Conservation (phyloP, 306 rosid species). For the Citrullus mucosospermus region DNA sequence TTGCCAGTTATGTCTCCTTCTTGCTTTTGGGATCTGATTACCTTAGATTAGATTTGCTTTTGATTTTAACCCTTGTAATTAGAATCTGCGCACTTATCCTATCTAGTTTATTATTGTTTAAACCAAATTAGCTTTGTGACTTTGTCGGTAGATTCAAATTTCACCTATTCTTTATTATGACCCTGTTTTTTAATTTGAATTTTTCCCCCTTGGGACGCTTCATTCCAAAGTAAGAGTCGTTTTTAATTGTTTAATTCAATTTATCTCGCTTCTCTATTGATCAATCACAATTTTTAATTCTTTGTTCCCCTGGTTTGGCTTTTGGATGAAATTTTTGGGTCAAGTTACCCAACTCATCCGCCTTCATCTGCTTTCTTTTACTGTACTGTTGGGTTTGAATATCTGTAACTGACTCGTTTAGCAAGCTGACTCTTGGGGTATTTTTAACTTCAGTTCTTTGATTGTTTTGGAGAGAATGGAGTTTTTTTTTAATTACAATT, state of each 20-base stretch:
- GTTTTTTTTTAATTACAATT: not conserved
- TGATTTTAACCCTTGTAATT: not conserved
- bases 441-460: not conserved
- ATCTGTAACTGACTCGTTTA: not conserved
- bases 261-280: not conserved
- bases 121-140: not conserved
- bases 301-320: not conserved
- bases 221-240: not conserved
- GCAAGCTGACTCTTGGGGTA: not conserved
- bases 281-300: not conserved
- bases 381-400: not conserved
- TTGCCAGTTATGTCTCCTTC: not conserved
- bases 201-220: not conserved
- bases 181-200: not conserved
- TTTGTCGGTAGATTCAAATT: not conserved
- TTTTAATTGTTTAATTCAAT: not conserved
- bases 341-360: not conserved
- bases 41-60: not conserved
- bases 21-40: not conserved
- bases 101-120: not conserved
- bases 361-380: not conserved
- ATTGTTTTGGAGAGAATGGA: not conserved
- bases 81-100: not conserved
- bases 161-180: not conserved
- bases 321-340: not conserved